Evolutionary conservation across 768 basidiomycete species (phyloP), one percentile per base, ranked within the genome.

Genomic region (Pisolithus microcarpus): DNA sequence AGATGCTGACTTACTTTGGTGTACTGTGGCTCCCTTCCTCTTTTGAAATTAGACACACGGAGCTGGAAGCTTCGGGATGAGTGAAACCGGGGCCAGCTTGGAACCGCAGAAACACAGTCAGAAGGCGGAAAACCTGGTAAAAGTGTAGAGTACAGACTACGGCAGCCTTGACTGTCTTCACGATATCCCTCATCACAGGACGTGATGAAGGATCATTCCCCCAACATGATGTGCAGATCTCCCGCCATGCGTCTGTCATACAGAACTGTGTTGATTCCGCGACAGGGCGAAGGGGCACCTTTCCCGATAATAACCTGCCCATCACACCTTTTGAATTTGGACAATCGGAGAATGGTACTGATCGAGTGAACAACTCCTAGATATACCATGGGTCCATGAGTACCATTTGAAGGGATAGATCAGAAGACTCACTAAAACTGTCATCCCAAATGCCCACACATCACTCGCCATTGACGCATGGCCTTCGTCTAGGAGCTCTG

Each of bases 151-250:
- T 24, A 24, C 23, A 24, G 23, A 21, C 42, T 5, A 43, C 5
- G 10, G 15, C 23, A 7, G 10, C 23, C 18, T 10, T 24, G 2
- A 43, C 15, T 15, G 16, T 43, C 19, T 44, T 19, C 19, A 43
- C n/a, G 19, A 50, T 70, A 16, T 26, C 42, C 23, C 8, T 8
- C 23, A 26, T 24, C 13, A 9, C 26, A 13, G 42, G 42, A 7
- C 42, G 42, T 11, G 42, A 43, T 15, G 13, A 24, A 15, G 42
- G 42, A 15, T 43, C 23, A 15, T 13, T 0, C 16, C 23, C 7
- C 42, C 42, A 43, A 13, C 42, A 43, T 23, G 42, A 43, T 15
- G 23, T 21, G 15, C 42, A 43, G 7, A 43, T 15, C 2, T 24
- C 15, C 42, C 42, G 26, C 42, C 42, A 43, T 5, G 23, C 23